Percentiles rank a stretch among this genome's conserved stretches.
Conservation (phyloP, 2,329 filamentous ascomycete species). For the Colletotrichum sp. region DNA sequence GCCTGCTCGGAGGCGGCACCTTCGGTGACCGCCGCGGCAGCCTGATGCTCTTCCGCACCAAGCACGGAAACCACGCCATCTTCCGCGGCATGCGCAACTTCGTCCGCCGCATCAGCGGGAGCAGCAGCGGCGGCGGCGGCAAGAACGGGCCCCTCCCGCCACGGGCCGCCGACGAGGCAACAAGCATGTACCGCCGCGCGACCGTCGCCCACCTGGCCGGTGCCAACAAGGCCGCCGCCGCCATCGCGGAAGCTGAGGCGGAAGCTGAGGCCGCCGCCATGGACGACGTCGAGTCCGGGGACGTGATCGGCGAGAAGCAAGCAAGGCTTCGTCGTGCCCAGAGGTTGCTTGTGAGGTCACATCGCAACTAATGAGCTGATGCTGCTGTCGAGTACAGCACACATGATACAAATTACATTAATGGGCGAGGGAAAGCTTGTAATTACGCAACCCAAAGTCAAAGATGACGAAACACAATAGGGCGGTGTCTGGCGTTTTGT, state of each 20-base stretch:
- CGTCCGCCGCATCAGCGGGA: conserved; percentile 15
- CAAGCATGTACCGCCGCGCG: conserved; percentile 15
- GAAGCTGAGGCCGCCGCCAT: conserved; percentile 25
- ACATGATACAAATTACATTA: not conserved
- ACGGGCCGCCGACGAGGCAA: conserved; percentile 7
- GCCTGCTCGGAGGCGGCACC: not conserved
- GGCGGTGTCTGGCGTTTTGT: not conserved
- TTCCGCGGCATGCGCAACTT: conserved; percentile 18
- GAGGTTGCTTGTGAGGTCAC: conserved; percentile 33
- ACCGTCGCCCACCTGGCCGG: not conserved
- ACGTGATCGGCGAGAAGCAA: conserved; percentile 35
- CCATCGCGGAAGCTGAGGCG: conserved; percentile 19
- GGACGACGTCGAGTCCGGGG: conserved; percentile 23
- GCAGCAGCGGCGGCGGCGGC: not conserved
- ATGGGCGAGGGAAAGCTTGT: not conserved
- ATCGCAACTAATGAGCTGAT: not conserved
- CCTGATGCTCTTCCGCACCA: not conserved
- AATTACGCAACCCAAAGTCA: not conserved
- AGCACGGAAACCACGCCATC: conserved; percentile 10
- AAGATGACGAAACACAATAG: not conserved
- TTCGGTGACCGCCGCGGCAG: not conserved
- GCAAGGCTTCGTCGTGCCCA: conserved; percentile 46
- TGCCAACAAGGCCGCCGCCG: not conserved
- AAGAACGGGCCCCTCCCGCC: conserved; percentile 9
- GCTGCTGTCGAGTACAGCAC: not conserved